Evolutionary conservation across 1,139 yeast species (phyloP).

Genomic region (Pichia inconspicua): DNA sequence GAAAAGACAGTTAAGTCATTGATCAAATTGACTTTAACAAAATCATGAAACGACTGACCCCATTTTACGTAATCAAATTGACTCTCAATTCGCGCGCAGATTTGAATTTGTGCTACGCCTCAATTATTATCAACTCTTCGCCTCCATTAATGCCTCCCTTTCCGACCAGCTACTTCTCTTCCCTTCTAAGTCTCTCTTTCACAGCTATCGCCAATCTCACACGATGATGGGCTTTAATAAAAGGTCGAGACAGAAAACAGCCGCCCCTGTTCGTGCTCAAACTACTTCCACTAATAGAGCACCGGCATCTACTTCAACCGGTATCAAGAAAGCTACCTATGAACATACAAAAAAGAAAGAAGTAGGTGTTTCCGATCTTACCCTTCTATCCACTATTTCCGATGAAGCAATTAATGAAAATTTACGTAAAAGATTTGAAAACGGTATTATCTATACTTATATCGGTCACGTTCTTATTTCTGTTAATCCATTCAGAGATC

Average conservation of each 20-base stretch:
- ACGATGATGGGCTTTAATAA: conserved; percentile 18
- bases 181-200: too few species aligned
- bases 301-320: conserved; percentile 22
- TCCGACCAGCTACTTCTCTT: too few species aligned
- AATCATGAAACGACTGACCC: too few species aligned
- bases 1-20: neutral
- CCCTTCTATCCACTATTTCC: conserved; percentile 77
- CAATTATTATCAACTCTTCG: neutral
- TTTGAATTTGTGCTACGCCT: too few species aligned
- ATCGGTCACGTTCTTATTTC: conserved; percentile 87
- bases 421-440: conserved; percentile 78
- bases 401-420: conserved; percentile 93
- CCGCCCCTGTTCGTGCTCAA: conserved; percentile 51
- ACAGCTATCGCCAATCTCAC: neutral
- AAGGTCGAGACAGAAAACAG: conserved; percentile 54
- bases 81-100: too few species aligned
- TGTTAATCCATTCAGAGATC: conserved; percentile 92
- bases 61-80: too few species aligned
- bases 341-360: conserved; percentile 86
- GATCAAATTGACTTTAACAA: neutral
- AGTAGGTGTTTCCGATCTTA: conserved; percentile 94
- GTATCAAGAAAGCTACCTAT: conserved; percentile 79
- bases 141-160: neutral
- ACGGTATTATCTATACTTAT: conserved; percentile 83
- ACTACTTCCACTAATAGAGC: conserved; percentile 26